Conservation (phyloP, 1,284 basidiomycete species). For the Boletellus sp. region DNA sequence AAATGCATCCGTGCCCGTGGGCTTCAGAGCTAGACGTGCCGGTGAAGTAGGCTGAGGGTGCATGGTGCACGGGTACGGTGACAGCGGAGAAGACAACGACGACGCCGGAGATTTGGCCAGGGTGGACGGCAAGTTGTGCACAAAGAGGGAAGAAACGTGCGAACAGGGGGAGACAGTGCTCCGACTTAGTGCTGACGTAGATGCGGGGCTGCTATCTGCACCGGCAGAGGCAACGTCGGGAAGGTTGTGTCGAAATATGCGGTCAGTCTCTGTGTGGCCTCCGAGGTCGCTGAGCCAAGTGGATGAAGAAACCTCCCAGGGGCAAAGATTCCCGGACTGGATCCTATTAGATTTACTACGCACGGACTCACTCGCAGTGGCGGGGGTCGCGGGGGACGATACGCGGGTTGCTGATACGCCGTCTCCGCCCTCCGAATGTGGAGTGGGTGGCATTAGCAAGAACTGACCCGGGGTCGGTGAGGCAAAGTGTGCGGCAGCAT, state of each 20-base stretch:
- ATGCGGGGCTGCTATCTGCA: slow-evolving; percentile 23
- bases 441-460: slow-evolving; percentile 28
- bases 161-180: slow-evolving; percentile 23
- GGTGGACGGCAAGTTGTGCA: slow-evolving; percentile 12
- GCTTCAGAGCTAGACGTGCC: slow-evolving; percentile 19
- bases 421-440: slow-evolving; percentile 10
- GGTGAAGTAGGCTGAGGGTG: slow-evolving; percentile 9
- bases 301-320: slow-evolving; percentile 22
- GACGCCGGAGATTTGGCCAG: slow-evolving; percentile 17
- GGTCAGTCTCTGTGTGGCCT: slow-evolving; percentile 32
- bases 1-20: slow-evolving; percentile 31
- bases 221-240: slow-evolving; percentile 12
- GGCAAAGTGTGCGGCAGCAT: slow-evolving; percentile 16
- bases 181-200: slow-evolving; percentile 27
- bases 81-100: slow-evolving; percentile 10
- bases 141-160: slow-evolving; percentile 15
- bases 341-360: slow-evolving; percentile 7
- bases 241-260: slow-evolving; percentile 27
- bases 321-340: slow-evolving; percentile 17
- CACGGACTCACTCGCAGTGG: slow-evolving; percentile 3
- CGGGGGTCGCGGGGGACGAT: slow-evolving; percentile 12
- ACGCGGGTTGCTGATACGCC: slow-evolving; percentile 8
- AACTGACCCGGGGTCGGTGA: slow-evolving; percentile 35
- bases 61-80: slow-evolving; percentile 14
- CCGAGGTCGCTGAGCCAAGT: slow-evolving; percentile 35